These are phyloP conservation scores for Amorphotheca resinae DNA, from an alignment of 495 filamentous ascomycete genomes.

Conservation along the genomic window DNA sequence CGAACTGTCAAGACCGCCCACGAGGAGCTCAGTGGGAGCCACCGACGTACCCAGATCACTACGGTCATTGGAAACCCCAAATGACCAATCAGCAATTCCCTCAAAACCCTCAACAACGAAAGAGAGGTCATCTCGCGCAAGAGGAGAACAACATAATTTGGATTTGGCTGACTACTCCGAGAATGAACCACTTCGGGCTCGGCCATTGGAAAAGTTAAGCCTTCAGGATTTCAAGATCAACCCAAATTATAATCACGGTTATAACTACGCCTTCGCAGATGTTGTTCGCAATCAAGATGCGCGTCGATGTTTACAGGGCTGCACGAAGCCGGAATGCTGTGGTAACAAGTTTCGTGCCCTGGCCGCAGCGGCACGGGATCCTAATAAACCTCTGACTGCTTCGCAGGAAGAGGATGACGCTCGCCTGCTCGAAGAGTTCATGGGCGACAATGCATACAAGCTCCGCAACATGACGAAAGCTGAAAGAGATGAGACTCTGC, in stretches of 20 bases:
- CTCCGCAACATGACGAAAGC: slow-evolving; percentile 33
- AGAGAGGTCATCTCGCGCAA: not conserved
- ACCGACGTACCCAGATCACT: not conserved
- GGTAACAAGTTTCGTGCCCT: slow-evolving; percentile 58
- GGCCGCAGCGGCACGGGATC: slow-evolving; percentile 29
- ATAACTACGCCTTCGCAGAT: slow-evolving; percentile 60
- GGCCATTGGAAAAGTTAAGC: slow-evolving; percentile 37
- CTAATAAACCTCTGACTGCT: slow-evolving; percentile 8
- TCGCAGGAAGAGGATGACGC: slow-evolving; percentile 35
- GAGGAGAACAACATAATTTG: not conserved
- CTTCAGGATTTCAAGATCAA: slow-evolving; percentile 78
- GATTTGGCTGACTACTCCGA: slow-evolving; percentile 13
- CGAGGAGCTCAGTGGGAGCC: not conserved
- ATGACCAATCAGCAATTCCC: not conserved
- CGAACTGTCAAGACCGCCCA: not conserved
- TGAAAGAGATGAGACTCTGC: slow-evolving; percentile 43
- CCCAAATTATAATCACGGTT: slow-evolving; percentile 55
- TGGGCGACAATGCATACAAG: slow-evolving; percentile 46
- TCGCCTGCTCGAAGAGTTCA: slow-evolving; percentile 47
- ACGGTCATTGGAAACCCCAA: not conserved
- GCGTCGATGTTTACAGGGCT: slow-evolving; percentile 68
- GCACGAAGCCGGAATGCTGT: slow-evolving; percentile 65
- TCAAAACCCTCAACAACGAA: not conserved
- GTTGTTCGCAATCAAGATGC: slow-evolving; percentile 61
- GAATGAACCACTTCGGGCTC: slow-evolving; percentile 36